Evolutionary conservation across 108 stramenopile species (phyloP), one percentile per base, ranked within the genome.

Genomic region (Hondaea fermentalgiana): DNA sequence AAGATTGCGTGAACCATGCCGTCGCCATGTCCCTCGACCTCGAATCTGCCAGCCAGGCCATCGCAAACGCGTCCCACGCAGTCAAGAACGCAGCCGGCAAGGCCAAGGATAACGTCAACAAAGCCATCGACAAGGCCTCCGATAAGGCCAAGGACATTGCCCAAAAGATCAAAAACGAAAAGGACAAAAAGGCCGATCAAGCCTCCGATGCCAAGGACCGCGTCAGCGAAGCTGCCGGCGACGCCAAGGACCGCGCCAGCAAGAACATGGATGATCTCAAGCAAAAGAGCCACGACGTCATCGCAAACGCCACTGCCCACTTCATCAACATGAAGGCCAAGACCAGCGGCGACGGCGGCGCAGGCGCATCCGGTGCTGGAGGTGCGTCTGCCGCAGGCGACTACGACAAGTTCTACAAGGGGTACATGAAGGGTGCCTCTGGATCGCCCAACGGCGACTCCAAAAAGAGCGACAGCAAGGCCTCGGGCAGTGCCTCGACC

Each of bases 1-100:
- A 53, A 23, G 76, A 83, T 4, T 47, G 49, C 76, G 51, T 83
- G 17, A 47, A 83, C 49, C 45, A 83, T 4, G 64, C 64, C 35
- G 76, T 83, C 25, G 76, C 51, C 49, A 83, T 83, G 76, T 83
- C 76, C 16, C 76, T 53, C 45, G 76, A 83, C 51, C 76, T 83
- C 25, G 76, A 83, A 4, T 53, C 45, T 4, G 76, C 76, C 51
- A 53, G 49, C 51, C 49, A 83, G 76, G 76, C 51, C 51, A 83
- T 83, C 28, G 76, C 76, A 14, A 83, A 83, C 49, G 76, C 76
- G 43, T 83, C 76, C 10, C 23, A 47, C 23, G 49, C n/a, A 14
- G 51, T 83, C 16, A 53, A 47, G n/a, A 83, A 83, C 25, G 76
- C 76, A 43, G 76, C 49, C 51, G 76, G 51, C 45, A 83, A 53